Conservation (phyloP, 495 filamentous ascomycete species). For the Tuber borchii region DNA sequence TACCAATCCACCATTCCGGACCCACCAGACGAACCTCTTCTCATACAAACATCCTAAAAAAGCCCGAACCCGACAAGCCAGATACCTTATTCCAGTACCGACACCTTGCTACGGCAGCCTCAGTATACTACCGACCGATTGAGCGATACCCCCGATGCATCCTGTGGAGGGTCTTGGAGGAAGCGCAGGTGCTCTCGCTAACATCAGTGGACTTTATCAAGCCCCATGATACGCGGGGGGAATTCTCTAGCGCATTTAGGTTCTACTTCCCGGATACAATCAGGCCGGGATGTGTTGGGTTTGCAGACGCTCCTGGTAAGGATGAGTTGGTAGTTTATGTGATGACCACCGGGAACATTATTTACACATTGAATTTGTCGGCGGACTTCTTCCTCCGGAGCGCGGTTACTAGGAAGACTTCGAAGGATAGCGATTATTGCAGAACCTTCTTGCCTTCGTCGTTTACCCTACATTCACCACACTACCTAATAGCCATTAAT, state of each 20-base stretch:
- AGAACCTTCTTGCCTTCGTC: conserved; percentile 63
- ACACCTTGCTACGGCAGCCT: conserved; percentile 69
- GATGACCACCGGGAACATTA: conserved; percentile 66
- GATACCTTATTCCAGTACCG: conserved; percentile 54
- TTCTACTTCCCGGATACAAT: conserved; percentile 69
- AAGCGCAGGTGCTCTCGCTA: conserved; percentile 71
- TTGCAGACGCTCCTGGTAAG: conserved; percentile 69
- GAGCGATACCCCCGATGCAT: conserved; percentile 71
- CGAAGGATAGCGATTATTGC: conserved; percentile 57
- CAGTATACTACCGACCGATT: conserved; percentile 74
- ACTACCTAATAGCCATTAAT: conserved; percentile 68
- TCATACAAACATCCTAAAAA: conserved; percentile 42
- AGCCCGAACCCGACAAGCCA: conserved; percentile 41
- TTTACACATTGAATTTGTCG: conserved; percentile 72
- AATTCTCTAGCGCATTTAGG: conserved; percentile 64
- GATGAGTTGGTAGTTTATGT: conserved; percentile 75
- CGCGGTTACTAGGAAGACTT: conserved; percentile 25
- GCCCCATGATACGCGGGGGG: conserved; percentile 55
- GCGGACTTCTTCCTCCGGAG: conserved; percentile 68
- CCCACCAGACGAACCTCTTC: conserved; percentile 41
- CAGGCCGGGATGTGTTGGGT: conserved; percentile 64
- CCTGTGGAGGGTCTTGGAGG: conserved; percentile 81
- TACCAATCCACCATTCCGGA: conserved; percentile 52
- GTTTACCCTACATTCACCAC: conserved; percentile 69
- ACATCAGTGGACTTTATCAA: conserved; percentile 76